Evolutionary conservation across 139 green algal species (phyloP).

Genomic region (Limnomonas spitsbergensis): DNA sequence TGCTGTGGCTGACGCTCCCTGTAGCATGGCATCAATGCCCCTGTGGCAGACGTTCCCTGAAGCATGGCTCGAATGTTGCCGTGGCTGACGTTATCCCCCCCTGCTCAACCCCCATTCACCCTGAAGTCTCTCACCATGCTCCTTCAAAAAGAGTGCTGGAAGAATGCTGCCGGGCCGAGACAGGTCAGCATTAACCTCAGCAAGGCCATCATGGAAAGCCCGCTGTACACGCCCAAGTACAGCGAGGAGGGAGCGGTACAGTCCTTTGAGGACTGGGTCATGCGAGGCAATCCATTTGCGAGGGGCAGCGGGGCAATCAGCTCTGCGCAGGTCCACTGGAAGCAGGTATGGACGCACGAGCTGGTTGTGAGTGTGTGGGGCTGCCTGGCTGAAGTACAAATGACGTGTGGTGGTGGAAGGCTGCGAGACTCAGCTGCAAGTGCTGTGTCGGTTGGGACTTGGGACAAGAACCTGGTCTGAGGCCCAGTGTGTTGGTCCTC

Average conservation of each 20-base stretch:
- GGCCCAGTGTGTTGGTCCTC: too few species aligned
- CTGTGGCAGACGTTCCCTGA: too few species aligned
- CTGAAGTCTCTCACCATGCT: conserved; percentile 30
- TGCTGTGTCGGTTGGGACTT: too few species aligned
- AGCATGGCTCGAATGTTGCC: too few species aligned
- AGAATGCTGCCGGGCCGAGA: not conserved
- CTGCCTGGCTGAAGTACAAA: too few species aligned
- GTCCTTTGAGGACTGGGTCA: conserved; percentile 43
- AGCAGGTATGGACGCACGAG: not conserved
- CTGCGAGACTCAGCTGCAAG: too few species aligned
- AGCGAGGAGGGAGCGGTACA: conserved; percentile 12
- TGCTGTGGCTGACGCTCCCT: too few species aligned
- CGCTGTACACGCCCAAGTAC: conserved; percentile 20
- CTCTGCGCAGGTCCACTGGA: not conserved
- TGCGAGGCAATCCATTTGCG: conserved; percentile 46
- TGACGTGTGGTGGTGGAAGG: too few species aligned
- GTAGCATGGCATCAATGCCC: too few species aligned
- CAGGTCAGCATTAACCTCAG: conserved; percentile 19
- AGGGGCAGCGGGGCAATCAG: not conserved
- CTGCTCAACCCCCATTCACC: conserved; percentile 43
- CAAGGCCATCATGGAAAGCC: conserved; percentile 13
- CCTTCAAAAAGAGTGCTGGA: conserved; percentile 11
- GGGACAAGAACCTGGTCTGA: too few species aligned
- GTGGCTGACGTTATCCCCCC: too few species aligned
- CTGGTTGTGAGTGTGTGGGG: not conserved